phyloP scores from a whole-genome alignment of 1,284 basidiomycete species.

The Ganoderma resinaceum region DNA sequence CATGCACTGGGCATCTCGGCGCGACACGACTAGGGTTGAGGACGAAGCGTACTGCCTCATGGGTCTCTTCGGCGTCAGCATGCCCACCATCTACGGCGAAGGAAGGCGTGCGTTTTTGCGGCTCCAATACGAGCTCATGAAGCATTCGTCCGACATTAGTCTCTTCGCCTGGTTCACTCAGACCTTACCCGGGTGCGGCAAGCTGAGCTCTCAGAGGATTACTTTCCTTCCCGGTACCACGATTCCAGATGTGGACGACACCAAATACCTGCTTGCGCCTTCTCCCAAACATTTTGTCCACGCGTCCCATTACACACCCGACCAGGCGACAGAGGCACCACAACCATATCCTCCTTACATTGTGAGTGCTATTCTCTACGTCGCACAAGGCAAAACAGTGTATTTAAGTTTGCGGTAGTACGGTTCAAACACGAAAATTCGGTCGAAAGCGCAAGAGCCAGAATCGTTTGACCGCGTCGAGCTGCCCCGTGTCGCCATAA shows the following conservation, averaged over 20 bases:
- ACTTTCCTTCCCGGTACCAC: background rate
- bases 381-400: background rate
- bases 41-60: constrained; percentile 1
- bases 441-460: background rate
- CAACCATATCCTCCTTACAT: background rate
- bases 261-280: background rate
- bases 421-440: background rate
- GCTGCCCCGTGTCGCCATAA: background rate
- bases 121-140: constrained; percentile 14
- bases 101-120: constrained; percentile 7
- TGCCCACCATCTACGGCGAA: constrained; percentile 9
- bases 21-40: background rate
- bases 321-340: background rate
- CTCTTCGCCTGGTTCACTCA: constrained; percentile 4
- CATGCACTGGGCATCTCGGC: background rate
- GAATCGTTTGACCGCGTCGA: constrained; percentile 1
- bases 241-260: background rate
- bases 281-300: background rate
- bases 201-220: background rate
- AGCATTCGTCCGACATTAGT: constrained; percentile 4
- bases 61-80: background rate
- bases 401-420: background rate
- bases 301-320: background rate
- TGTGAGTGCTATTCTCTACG: background rate
- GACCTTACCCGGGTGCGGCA: background rate